phyloP scores from a whole-genome alignment of 2,329 filamentous ascomycete species.

The Penicillium sp. region DNA sequence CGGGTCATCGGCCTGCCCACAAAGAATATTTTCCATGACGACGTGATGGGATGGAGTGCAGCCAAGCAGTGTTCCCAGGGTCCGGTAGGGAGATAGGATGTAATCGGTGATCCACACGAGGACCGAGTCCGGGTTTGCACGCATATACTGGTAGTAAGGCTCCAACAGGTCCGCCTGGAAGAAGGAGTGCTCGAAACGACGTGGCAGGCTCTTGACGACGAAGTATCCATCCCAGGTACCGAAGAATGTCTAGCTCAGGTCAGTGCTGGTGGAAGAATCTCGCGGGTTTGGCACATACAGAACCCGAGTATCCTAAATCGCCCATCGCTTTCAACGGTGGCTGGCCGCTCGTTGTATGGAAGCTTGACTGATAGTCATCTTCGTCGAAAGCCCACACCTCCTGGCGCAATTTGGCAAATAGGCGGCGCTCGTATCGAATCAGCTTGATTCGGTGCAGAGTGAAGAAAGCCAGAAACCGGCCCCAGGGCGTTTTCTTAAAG shows the following conservation, averaged over 20 bases:
- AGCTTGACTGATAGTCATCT: slow-evolving; percentile 55
- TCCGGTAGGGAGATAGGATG: slow-evolving; percentile 54
- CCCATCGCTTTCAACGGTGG: slow-evolving; percentile 56
- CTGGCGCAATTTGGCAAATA: slow-evolving; percentile 53
- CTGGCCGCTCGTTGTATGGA: slow-evolving; percentile 44
- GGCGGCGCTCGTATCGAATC: slow-evolving; percentile 45
- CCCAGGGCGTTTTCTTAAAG: slow-evolving; percentile 36
- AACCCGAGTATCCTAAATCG: slow-evolving; percentile 71
- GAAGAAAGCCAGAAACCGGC: slow-evolving; percentile 54
- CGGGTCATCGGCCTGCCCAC: slow-evolving; percentile 53
- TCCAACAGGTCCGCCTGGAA: slow-evolving; percentile 65
- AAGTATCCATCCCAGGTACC: slow-evolving; percentile 64
- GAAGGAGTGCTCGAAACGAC: slow-evolving; percentile 67
- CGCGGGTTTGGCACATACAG: slow-evolving; percentile 39
- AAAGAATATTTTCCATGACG: slow-evolving; percentile 73
- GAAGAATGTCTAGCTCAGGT: slow-evolving; percentile 60
- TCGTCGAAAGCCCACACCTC: slow-evolving; percentile 55
- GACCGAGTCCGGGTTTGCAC: slow-evolving; percentile 56
- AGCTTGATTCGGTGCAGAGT: slow-evolving; percentile 52
- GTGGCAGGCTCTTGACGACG: slow-evolving; percentile 68
- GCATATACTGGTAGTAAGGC: slow-evolving; percentile 65
- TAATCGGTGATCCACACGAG: slow-evolving; percentile 71
- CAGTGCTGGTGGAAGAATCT: neutral
- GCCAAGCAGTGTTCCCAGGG: slow-evolving; percentile 60
- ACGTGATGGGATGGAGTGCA: slow-evolving; percentile 68